A percentile compares a stretch with the other conserved stretches of the same genome.
phyloP scores from a whole-genome alignment of 2,329 filamentous ascomycete species.

The Aspergillus clavatus region DNA sequence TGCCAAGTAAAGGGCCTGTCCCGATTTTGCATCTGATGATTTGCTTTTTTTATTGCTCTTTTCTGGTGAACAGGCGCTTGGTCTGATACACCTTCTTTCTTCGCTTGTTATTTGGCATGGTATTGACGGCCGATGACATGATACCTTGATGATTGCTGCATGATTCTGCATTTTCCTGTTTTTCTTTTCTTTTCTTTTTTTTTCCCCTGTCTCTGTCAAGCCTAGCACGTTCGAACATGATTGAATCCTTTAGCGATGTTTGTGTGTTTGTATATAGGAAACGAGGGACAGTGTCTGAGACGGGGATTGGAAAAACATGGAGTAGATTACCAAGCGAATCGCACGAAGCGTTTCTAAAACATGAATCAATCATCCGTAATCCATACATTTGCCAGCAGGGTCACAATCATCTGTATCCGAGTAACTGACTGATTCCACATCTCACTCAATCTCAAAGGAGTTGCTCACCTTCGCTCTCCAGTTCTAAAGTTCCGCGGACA shows the following conservation, averaged over 20 bases:
- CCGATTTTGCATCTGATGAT: not conserved
- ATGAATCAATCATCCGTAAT: too few species aligned
- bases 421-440: too few species aligned
- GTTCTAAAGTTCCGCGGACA: not conserved
- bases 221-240: not conserved
- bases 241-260: not conserved
- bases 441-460: too few species aligned
- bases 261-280: not conserved
- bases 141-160: not conserved
- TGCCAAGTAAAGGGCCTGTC: conserved; percentile 34
- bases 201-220: too few species aligned
- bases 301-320: not conserved
- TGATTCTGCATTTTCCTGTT: conserved; percentile 1
- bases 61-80: too few species aligned
- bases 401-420: too few species aligned
- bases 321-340: not conserved
- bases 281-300: not conserved
- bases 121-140: not conserved
- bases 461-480: too few species aligned
- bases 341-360: too few species aligned
- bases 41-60: conserved; percentile 4
- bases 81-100: conserved; percentile 2
- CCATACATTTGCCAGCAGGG: too few species aligned
- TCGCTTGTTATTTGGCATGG: conserved; percentile 3
- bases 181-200: not conserved